Percentiles rank a stretch among this genome's conserved stretches.
phyloP scores from a whole-genome alignment of 2,329 filamentous ascomycete species.

The Penicillium digitatum region DNA sequence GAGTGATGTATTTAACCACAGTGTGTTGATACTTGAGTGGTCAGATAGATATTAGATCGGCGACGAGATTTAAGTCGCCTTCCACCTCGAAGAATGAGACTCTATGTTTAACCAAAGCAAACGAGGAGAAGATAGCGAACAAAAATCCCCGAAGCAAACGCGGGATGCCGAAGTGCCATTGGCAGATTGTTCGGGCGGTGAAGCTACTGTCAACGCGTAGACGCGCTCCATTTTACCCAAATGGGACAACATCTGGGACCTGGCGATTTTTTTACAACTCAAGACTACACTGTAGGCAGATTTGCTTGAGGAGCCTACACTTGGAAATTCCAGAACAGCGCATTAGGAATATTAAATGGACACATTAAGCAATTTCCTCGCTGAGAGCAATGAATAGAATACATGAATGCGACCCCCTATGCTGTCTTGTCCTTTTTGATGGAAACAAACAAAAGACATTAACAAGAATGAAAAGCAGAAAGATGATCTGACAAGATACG shows the following conservation, averaged over 20 bases:
- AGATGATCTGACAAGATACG: slow-evolving; percentile 12
- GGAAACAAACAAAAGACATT: slow-evolving; percentile 9
- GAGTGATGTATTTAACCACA: background rate
- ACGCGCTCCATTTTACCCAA: slow-evolving; percentile 24
- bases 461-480: slow-evolving; percentile 13
- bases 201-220: slow-evolving; percentile 14
- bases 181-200: slow-evolving; percentile 16
- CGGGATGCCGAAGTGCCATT: slow-evolving; percentile 12
- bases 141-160: slow-evolving; percentile 16
- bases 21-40: background rate
- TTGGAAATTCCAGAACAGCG: background rate
- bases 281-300: background rate
- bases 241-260: slow-evolving; percentile 5
- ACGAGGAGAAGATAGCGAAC: background rate
- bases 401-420: slow-evolving; percentile 24
- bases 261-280: background rate
- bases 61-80: background rate
- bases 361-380: slow-evolving; percentile 23
- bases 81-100: background rate
- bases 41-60: too few relatives aligned
- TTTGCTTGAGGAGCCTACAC: background rate
- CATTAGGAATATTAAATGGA: slow-evolving; percentile 6
- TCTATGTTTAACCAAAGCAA: background rate
- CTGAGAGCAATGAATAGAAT: slow-evolving; percentile 27
- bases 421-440: slow-evolving; percentile 1